A percentile compares a stretch with the other conserved stretches of the same genome.
Conservation (phyloP, 108 stramenopile genomes). For the Craspedostauros australis region DNA sequence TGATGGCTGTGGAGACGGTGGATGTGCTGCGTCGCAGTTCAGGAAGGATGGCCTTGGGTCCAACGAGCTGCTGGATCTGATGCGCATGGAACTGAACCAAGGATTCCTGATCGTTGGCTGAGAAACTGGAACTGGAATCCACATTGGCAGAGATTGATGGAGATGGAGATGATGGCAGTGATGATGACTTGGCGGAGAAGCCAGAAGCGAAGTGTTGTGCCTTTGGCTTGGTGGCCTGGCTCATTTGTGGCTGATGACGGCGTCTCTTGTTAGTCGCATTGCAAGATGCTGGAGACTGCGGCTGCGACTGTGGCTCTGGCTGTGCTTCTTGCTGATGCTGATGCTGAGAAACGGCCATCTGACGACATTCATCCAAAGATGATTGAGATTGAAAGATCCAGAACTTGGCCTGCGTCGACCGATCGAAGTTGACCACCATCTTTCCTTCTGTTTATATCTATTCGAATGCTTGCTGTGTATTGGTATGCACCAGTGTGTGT, state of each 20-base stretch:
- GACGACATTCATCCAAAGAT: slow-evolving; percentile 30
- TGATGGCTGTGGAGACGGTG: slow-evolving; percentile 67
- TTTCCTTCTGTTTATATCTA: no score
- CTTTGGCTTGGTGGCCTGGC: neutral
- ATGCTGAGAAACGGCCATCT: slow-evolving; percentile 6
- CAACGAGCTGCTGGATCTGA: slow-evolving; percentile 61
- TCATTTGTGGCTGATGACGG: no score
- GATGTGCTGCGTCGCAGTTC: slow-evolving; percentile 40
- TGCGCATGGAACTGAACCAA: slow-evolving; percentile 68
- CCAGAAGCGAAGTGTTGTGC: slow-evolving; percentile 40
- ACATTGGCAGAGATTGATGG: neutral
- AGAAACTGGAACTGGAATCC: slow-evolving; percentile 9
- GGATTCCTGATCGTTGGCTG: slow-evolving; percentile 44
- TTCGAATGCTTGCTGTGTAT: no score
- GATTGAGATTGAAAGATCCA: slow-evolving; percentile 40
- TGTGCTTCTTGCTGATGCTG: no score
- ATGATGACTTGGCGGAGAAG: slow-evolving; percentile 11
- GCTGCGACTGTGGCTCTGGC: no score
- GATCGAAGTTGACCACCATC: slow-evolving; percentile 46
- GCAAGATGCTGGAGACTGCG: no score
- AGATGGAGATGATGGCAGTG: slow-evolving; percentile 1
- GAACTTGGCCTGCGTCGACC: slow-evolving; percentile 34
- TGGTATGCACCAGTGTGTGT: no score
- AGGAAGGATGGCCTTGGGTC: slow-evolving; percentile 58
- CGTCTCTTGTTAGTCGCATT: no score